Conservation (phyloP, 2,329 filamentous ascomycete species). For the Thielaviopsis ethacetica region DNA sequence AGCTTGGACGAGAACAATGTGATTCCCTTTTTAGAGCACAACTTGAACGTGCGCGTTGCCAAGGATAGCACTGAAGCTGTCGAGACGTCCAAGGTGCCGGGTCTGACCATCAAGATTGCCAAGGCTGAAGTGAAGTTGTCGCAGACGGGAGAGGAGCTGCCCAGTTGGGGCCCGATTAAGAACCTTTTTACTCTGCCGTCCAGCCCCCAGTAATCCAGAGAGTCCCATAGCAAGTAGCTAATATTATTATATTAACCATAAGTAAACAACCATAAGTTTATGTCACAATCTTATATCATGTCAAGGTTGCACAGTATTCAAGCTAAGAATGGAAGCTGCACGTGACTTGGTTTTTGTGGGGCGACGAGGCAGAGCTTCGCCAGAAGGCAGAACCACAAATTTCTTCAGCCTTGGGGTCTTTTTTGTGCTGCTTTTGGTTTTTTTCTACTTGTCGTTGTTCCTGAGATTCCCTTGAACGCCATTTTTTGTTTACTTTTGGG, state of each 20-base stretch:
- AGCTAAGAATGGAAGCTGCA: neutral
- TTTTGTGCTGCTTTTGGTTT: neutral
- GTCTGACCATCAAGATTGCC: conserved; percentile 22
- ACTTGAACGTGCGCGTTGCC: conserved; percentile 22
- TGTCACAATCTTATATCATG: neutral
- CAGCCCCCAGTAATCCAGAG: neutral
- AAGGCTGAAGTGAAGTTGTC: conserved; percentile 23
- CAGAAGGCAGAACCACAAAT: conserved; percentile 9
- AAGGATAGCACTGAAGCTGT: conserved; percentile 17
- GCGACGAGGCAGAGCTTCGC: conserved; percentile 9
- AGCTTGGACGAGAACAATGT: conserved; percentile 23
- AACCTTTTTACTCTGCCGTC: conserved; percentile 12
- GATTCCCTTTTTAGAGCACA: conserved; percentile 25
- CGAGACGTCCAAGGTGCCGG: conserved; percentile 17
- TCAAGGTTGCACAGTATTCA: neutral
- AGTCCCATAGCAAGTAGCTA: neutral
- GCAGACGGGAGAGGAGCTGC: conserved; percentile 19
- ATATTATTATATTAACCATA: neutral
- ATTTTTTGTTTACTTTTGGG: neutral
- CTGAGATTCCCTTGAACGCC: neutral
- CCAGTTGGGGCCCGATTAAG: conserved; percentile 21
- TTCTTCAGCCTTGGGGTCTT: conserved; percentile 12
- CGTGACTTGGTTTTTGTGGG: conserved; percentile 9
- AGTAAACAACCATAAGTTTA: no score
- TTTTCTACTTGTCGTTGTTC: neutral